Conservation (phyloP, 306 rosid species). For the Rubus parviflorus region DNA sequence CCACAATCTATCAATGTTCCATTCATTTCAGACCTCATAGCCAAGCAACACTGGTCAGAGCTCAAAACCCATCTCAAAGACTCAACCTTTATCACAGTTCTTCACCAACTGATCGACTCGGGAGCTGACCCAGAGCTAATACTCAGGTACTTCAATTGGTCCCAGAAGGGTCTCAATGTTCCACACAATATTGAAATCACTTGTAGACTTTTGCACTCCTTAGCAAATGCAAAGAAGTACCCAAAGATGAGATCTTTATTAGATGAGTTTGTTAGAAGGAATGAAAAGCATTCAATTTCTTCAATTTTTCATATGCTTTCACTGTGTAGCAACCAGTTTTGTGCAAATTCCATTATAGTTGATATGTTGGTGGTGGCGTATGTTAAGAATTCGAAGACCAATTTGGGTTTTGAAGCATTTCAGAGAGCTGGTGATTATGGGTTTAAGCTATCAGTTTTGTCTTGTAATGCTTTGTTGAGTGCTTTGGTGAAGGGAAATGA, state of each 20-base stretch:
- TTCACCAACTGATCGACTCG: constrained; percentile 51
- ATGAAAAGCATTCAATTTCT: constrained; percentile 47
- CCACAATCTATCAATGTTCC: constrained; percentile 27
- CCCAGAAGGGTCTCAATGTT: constrained; percentile 50
- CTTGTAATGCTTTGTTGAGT: constrained; percentile 76
- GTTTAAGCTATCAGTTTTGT: constrained; percentile 52
- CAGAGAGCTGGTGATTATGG: constrained; percentile 72
- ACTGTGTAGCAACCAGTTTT: constrained; percentile 24
- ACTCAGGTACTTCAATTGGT: constrained; percentile 75
- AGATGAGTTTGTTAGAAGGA: constrained; percentile 51
- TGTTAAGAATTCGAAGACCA: constrained; percentile 47
- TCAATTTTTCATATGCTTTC: constrained; percentile 61
- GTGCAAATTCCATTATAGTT: constrained; percentile 49
- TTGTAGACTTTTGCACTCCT: constrained; percentile 45
- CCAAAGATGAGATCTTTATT: constrained; percentile 63
- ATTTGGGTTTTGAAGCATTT: constrained; percentile 64
- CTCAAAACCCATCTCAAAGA: constrained; percentile 57
- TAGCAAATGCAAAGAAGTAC: constrained; percentile 54
- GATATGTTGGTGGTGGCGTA: constrained; percentile 76
- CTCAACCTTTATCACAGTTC: constrained; percentile 43
- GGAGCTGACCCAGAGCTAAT: constrained; percentile 58
- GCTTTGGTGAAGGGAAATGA: constrained; percentile 59
- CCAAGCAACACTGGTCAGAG: constrained; percentile 74
- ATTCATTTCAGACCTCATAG: constrained; percentile 53
- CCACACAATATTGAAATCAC: constrained; percentile 50